These are phyloP conservation scores for Scedosporium minutisporum DNA, from an alignment of 2,329 filamentous ascomycete species.

Conservation along the genomic window DNA sequence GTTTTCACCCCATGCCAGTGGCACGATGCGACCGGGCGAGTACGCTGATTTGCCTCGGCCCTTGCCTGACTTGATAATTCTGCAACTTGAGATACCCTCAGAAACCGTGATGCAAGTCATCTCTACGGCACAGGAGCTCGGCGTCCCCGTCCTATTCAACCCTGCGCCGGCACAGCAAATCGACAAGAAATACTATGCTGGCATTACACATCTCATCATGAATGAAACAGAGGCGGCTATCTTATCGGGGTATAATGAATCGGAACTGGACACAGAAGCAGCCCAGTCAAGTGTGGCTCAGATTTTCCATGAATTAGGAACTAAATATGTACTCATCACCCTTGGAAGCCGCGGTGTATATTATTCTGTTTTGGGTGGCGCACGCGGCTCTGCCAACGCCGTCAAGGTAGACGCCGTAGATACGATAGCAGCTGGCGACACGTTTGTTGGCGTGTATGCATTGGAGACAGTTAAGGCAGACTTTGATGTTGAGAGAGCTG, in stretches of 20 bases:
- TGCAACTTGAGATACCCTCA: conserved; percentile 71
- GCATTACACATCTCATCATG: conserved; percentile 70
- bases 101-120: conserved; percentile 55
- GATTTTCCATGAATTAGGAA: conserved; percentile 59
- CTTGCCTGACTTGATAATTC: conserved; percentile 54
- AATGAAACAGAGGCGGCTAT: conserved; percentile 85
- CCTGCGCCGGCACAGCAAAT: conserved; percentile 68
- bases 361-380: conserved; percentile 38
- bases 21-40: conserved; percentile 28
- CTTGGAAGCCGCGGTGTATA: conserved; percentile 73
- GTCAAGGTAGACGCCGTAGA: conserved; percentile 71
- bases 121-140: conserved; percentile 32
- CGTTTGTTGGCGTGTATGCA: conserved; percentile 83
- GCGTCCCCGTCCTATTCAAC: conserved; percentile 66
- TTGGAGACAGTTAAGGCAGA: conserved; percentile 52
- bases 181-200: conserved; percentile 54
- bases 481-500: conserved; percentile 48
- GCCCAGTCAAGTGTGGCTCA: conserved; percentile 38
- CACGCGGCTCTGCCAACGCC: conserved; percentile 46
- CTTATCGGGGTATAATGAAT: conserved; percentile 47
- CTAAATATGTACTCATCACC: conserved; percentile 72
- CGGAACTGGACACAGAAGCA: conserved; percentile 34
- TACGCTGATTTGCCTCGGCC: conserved; percentile 23
- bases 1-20: conserved; percentile 62
- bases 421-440: conserved; percentile 90